These are phyloP conservation scores for Phytophthora colocasiae DNA, from an alignment of 352 stramenopile genomes.

Conservation along the genomic window DNA sequence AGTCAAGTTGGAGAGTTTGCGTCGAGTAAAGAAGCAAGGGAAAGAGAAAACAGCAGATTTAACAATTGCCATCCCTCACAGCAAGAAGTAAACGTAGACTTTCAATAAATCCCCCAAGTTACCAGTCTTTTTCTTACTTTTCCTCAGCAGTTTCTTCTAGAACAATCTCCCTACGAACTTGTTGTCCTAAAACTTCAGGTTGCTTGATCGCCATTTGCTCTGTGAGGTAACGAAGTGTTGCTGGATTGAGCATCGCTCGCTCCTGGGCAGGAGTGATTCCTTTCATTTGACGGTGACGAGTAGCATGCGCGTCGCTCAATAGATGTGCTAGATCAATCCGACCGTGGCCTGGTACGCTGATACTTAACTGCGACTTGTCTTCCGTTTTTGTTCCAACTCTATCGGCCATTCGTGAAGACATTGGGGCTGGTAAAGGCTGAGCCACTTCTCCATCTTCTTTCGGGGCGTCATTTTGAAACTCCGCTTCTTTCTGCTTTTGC, in stretches of 20 bases:
- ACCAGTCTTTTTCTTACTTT: slow-evolving; percentile 37
- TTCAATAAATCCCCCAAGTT: not conserved
- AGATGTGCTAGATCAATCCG: slow-evolving; percentile 59
- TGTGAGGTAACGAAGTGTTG: slow-evolving; percentile 60
- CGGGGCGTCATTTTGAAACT: not conserved
- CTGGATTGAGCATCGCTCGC: slow-evolving; percentile 64
- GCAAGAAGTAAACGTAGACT: slow-evolving; percentile 6
- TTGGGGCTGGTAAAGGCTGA: slow-evolving; percentile 21
- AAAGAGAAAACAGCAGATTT: slow-evolving; percentile 15
- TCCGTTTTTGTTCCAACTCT: slow-evolving; percentile 44
- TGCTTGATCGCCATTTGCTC: slow-evolving; percentile 63
- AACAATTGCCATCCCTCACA: not conserved
- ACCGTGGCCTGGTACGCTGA: slow-evolving; percentile 54
- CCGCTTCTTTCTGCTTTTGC: slow-evolving; percentile 43
- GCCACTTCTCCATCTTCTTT: slow-evolving; percentile 21
- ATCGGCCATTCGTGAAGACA: slow-evolving; percentile 21
- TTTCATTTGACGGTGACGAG: slow-evolving; percentile 47
- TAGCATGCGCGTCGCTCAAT: slow-evolving; percentile 57
- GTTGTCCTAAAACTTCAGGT: slow-evolving; percentile 23
- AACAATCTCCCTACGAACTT: slow-evolving; percentile 40
- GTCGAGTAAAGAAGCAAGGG: slow-evolving; percentile 27
- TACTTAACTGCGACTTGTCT: slow-evolving; percentile 22
- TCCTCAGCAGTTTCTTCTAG: slow-evolving; percentile 47
- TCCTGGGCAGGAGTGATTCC: slow-evolving; percentile 29
- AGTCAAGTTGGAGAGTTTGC: slow-evolving; percentile 55